phyloP scores from a whole-genome alignment of 495 filamentous ascomycete genomes.

The Aspergillus leporis region DNA sequence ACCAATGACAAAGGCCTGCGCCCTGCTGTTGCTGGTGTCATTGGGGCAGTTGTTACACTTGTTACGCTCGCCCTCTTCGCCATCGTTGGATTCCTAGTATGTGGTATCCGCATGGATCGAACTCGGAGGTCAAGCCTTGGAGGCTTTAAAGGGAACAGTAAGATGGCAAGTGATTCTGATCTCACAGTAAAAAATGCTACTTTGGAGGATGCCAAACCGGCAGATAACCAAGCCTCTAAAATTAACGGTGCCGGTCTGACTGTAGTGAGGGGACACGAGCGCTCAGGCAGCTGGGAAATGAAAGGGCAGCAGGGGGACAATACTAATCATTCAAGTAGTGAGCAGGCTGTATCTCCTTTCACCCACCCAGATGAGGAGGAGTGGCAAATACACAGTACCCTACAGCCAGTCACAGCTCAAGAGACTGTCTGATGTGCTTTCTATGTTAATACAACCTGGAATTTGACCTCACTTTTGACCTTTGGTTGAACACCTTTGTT shows the following conservation, averaged over 20 bases:
- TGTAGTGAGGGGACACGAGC: constrained; percentile 42
- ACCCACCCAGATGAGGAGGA: constrained; percentile 28
- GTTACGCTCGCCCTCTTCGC: constrained; percentile 30
- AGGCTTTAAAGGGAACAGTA: constrained; percentile 51
- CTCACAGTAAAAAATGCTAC: constrained; percentile 37
- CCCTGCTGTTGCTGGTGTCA: constrained; percentile 54
- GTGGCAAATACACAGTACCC: constrained; percentile 28
- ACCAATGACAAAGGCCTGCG: constrained; percentile 21
- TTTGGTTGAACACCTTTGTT: background rate
- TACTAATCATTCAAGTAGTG: constrained; percentile 1
- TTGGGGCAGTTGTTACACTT: constrained; percentile 50
- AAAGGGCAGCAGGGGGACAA: constrained; percentile 25
- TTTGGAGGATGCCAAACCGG: constrained; percentile 26
- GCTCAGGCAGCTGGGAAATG: constrained; percentile 57
- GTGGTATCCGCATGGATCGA: constrained; percentile 37
- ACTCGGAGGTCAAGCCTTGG: constrained; percentile 29
- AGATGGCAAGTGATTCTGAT: constrained; percentile 53
- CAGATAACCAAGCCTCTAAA: constrained; percentile 17
- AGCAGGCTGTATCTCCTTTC: constrained; percentile 16
- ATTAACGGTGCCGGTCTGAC: constrained; percentile 19
- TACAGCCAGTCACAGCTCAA: constrained; percentile 32
- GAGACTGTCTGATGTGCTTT: constrained; percentile 35
- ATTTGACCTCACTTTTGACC: background rate
- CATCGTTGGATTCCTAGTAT: constrained; percentile 38
- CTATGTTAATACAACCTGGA: background rate